These are phyloP conservation scores for Cyamopsis tetragonoloba DNA, from an alignment of 306 rosid genomes.

Conservation along the genomic window DNA sequence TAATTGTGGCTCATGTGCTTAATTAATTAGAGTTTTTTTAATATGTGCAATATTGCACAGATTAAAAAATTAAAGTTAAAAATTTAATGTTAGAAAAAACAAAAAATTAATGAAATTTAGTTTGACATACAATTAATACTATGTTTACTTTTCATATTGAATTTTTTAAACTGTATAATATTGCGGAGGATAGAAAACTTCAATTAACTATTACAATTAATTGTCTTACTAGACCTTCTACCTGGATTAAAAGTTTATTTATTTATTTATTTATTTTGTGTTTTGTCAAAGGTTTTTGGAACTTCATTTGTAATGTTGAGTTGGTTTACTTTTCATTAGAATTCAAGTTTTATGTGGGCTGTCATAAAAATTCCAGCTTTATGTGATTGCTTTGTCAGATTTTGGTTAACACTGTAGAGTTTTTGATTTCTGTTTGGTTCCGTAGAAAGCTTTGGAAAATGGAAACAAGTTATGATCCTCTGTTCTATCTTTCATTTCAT, in stretches of 20 bases:
- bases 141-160: too few relatives aligned
- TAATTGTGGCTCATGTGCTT: too few relatives aligned
- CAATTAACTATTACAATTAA: not conserved
- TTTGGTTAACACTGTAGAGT: slow-evolving; percentile 8
- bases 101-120: too few relatives aligned
- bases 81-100: too few relatives aligned
- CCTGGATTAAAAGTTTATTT: not conserved
- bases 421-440: slow-evolving; percentile 21
- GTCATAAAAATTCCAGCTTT: slow-evolving; percentile 14
- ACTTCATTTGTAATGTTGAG: slow-evolving; percentile 4
- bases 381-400: not conserved
- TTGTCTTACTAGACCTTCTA: not conserved
- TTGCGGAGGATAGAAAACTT: too few relatives aligned
- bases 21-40: too few relatives aligned
- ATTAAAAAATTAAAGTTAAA: too few relatives aligned
- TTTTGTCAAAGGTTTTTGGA: not conserved
- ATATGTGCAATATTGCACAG: too few relatives aligned
- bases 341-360: not conserved
- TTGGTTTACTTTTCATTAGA: not conserved
- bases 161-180: too few relatives aligned
- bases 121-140: too few relatives aligned
- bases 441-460: slow-evolving; percentile 1
- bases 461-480: slow-evolving; percentile 13
- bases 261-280: not conserved
- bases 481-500: not conserved